phyloP scores from a whole-genome alignment of 2,329 filamentous ascomycete species.

The Colletotrichum gloeosporioides region DNA sequence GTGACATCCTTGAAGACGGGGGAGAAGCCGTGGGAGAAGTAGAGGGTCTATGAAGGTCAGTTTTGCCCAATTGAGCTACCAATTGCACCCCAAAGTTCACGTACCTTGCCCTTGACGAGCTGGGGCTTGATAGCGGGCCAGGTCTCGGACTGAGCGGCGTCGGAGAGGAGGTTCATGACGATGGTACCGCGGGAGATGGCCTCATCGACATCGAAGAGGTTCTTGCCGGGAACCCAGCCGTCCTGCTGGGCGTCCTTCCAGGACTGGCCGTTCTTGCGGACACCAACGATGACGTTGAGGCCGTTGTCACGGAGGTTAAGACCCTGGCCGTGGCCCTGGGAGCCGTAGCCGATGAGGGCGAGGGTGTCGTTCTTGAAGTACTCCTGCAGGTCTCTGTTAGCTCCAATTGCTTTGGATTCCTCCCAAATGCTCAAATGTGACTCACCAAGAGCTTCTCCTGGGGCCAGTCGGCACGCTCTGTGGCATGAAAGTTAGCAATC shows the following conservation, averaged over 20 bases:
- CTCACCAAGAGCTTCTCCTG: constrained; percentile 95
- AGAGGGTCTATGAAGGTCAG: constrained; percentile 75
- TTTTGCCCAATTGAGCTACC: neutral
- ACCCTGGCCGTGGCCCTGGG: constrained; percentile 98
- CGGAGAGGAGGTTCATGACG: constrained; percentile 98
- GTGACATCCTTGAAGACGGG: constrained; percentile 99
- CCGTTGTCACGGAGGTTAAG: constrained; percentile 99
- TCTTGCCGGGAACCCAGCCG: constrained; percentile 98
- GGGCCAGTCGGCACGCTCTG: constrained; percentile 98
- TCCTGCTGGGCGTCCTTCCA: constrained; percentile 98
- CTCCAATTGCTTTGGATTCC: neutral
- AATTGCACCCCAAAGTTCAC: constrained; percentile 29
- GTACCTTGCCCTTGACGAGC: constrained; percentile 96
- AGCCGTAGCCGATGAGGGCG: constrained; percentile 97
- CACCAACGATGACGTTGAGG: constrained; percentile 98
- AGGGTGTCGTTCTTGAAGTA: constrained; percentile 99
- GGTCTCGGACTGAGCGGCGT: constrained; percentile 98
- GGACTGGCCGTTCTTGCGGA: constrained; percentile 96
- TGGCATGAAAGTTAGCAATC: constrained; percentile 24
- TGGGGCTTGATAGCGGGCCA: constrained; percentile 99
- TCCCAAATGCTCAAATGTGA: constrained; percentile 33
- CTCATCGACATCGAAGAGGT: constrained; percentile 98
- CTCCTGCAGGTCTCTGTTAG: constrained; percentile 61
- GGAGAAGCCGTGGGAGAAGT: constrained; percentile 99
- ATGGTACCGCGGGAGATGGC: constrained; percentile 93